phyloP scores from a whole-genome alignment of 1,284 basidiomycete species.

The Papiliotrema laurentii region DNA sequence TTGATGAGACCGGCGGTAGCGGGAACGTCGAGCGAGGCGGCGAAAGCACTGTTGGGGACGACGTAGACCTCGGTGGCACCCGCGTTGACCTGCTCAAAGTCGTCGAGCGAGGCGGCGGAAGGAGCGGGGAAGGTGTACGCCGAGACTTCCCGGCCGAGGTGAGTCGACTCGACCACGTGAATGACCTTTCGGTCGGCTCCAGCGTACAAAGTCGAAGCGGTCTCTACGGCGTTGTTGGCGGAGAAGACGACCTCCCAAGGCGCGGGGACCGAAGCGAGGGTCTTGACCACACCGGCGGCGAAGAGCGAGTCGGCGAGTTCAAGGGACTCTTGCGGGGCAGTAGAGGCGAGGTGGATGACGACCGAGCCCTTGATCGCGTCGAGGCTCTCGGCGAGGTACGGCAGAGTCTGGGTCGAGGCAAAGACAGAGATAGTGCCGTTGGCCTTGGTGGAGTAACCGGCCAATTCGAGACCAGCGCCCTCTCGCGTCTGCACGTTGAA shows the following conservation, averaged over 20 bases:
- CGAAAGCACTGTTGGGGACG: constrained; percentile 32
- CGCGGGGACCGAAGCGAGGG: constrained; percentile 62
- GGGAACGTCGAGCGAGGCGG: constrained; percentile 19
- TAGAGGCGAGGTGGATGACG: constrained; percentile 71
- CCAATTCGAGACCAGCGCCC: constrained; percentile 76
- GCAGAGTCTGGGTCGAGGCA: constrained; percentile 52
- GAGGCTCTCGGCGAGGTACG: constrained; percentile 70
- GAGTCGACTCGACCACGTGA: constrained; percentile 47
- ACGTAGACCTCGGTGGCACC: constrained; percentile 29
- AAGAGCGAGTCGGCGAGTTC: constrained; percentile 61
- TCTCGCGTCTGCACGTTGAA: constrained; percentile 75
- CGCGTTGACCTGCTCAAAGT: constrained; percentile 25
- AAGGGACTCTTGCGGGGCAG: constrained; percentile 58
- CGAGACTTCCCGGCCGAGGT: constrained; percentile 35
- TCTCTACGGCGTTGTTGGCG: constrained; percentile 68
- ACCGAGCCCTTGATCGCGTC: constrained; percentile 62
- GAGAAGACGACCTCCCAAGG: constrained; percentile 74
- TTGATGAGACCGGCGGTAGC: constrained; percentile 27
- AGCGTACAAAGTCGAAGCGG: constrained; percentile 52
- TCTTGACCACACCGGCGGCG: constrained; percentile 47
- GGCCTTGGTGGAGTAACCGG: constrained; percentile 62
- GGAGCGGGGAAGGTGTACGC: constrained; percentile 38
- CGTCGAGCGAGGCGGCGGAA: constrained; percentile 17
- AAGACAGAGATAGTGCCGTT: constrained; percentile 50
- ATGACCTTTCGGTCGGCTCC: constrained; percentile 29